Evolutionary conservation across 1,284 basidiomycete genomes (phyloP), one percentile per base, ranked within the genome.

Genomic region (Rhodofomes roseus): DNA sequence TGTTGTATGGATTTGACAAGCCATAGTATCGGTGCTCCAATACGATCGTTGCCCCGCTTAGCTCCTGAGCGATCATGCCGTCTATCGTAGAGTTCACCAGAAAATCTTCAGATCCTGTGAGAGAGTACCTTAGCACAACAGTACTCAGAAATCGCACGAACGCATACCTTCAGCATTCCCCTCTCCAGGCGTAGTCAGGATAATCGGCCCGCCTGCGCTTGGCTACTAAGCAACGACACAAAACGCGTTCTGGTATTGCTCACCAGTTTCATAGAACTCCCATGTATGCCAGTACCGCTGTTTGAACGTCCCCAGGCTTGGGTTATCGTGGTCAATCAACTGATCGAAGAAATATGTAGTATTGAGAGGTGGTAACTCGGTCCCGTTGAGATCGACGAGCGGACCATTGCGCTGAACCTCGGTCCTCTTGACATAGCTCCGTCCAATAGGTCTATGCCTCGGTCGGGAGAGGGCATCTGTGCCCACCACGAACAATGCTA

Each of bases 271-370:
- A 65, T 87, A 89, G 65, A 77, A 85, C 68, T 87, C 82, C 69
- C 76, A 85, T 41, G 82, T 81, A 63, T 81, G 79, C 84, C 53
- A 54, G 12, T 54, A 54, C 7, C 55, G 55, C 71, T 91, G 89
- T 69, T 85, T 77, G 72, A 91, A 91, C 7, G 87, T 91, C n/a
- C 88, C 89, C 14, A 83, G 73, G 18, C 75, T 75, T 4, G 87
- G 84, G 58, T 88, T 79, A 60, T 76, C 82, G 71, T 90, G 89
- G 72, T 91, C 88, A 56, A 90, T 86, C 60, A 90, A 73, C 68
- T 90, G 88, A 65, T 84, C 83, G 64, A 90, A 90, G 62, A 73
- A 75, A 71, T 87, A 90, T 1, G 79, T 78, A 41, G 69, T 70
- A 64, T 65, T 68, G 58, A 67, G 66, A 40, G 71, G 70, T 43